A percentile compares a stretch with the other conserved stretches of the same genome.
phyloP scores from a whole-genome alignment of 768 basidiomycete species.

The Lanmaoa pseudosensibilis region DNA sequence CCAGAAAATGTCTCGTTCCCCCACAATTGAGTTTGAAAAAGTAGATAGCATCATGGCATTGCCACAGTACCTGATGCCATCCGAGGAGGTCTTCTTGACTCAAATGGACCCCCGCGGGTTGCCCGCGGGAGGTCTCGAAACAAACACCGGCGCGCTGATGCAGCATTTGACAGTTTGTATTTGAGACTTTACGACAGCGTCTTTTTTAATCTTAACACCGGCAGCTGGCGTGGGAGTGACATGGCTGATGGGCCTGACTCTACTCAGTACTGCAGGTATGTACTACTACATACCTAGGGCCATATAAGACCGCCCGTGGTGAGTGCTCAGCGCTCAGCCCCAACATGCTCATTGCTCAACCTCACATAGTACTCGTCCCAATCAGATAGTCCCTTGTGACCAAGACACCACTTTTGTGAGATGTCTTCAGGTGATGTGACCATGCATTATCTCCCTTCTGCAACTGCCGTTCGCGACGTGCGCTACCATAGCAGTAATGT shows the following conservation, averaged over 20 bases:
- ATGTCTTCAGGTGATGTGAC: background rate
- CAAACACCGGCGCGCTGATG: too few species aligned
- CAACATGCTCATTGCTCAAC: background rate
- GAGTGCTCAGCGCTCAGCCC: background rate
- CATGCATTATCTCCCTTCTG: background rate
- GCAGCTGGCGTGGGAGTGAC: slow-evolving; percentile 3
- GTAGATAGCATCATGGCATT: too few species aligned
- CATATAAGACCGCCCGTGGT: background rate
- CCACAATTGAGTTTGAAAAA: too few species aligned
- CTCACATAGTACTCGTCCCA: background rate
- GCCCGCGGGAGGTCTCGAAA: too few species aligned
- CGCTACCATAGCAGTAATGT: slow-evolving; percentile 14
- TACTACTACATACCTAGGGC: too few species aligned
- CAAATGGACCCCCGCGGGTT: too few species aligned
- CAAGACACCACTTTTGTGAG: background rate
- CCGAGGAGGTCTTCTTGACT: too few species aligned
- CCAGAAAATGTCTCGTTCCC: background rate
- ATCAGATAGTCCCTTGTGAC: background rate
- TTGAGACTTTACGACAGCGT: background rate
- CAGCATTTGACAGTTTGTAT: background rate
- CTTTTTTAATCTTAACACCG: background rate
- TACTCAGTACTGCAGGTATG: background rate
- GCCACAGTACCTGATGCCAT: too few species aligned
- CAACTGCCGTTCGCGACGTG: slow-evolving; percentile 5
- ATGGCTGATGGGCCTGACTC: background rate